phyloP scores from a whole-genome alignment of 2,329 filamentous ascomycete genomes.

The Penicillium frequentans region DNA sequence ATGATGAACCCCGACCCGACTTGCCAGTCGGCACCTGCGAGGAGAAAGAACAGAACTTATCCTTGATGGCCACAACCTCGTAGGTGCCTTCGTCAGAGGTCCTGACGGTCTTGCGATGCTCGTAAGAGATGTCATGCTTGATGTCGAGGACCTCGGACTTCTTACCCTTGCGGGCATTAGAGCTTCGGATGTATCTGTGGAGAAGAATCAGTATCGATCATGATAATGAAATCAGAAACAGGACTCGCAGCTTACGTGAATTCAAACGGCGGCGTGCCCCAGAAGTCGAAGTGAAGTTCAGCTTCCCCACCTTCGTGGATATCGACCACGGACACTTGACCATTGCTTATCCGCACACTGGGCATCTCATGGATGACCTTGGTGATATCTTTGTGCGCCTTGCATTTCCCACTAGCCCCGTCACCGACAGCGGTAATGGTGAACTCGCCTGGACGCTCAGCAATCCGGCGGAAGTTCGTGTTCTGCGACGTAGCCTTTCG shows the following conservation, averaged over 20 bases:
- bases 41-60: conserved; percentile 86
- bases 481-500: conserved; percentile 71
- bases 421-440: conserved; percentile 84
- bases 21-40: conserved; percentile 62
- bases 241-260: conserved; percentile 64
- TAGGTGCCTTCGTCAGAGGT: conserved; percentile 95
- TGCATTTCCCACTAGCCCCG: conserved; percentile 78
- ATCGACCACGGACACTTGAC: conserved; percentile 76
- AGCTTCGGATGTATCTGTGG: conserved; percentile 75
- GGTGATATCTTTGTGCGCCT: conserved; percentile 71
- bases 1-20: conserved; percentile 30
- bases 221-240: background rate
- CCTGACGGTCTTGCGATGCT: conserved; percentile 76
- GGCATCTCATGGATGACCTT: conserved; percentile 91
- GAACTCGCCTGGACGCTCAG: conserved; percentile 87
- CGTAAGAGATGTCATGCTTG: conserved; percentile 79
- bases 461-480: conserved; percentile 88
- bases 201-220: conserved; percentile 10
- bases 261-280: conserved; percentile 92
- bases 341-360: conserved; percentile 84
- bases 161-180: conserved; percentile 77
- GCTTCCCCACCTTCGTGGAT: conserved; percentile 97
- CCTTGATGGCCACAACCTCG: conserved; percentile 94
- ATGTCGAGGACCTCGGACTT: conserved; percentile 84
- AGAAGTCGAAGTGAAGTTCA: conserved; percentile 92